These are phyloP conservation scores for Aspergillus fischeri DNA, from an alignment of 2,329 filamentous ascomycete species.

Conservation along the genomic window DNA sequence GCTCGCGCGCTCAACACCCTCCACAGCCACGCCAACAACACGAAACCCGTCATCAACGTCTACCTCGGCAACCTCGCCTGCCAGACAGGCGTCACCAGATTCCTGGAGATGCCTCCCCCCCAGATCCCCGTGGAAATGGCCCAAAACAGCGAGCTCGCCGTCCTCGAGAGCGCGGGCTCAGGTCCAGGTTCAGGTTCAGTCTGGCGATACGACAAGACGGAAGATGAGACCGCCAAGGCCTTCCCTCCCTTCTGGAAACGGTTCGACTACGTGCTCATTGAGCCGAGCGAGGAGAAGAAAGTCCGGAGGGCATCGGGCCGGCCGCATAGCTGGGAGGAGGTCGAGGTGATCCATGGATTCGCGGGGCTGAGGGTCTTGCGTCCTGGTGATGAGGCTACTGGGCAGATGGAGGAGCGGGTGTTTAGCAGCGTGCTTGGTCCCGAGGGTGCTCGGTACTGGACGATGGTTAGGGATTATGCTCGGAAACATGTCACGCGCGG, in stretches of 20 bases:
- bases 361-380: constrained; percentile 47
- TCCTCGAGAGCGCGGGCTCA: constrained; percentile 10
- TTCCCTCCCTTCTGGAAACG: constrained; percentile 53
- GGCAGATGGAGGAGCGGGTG: constrained; percentile 30
- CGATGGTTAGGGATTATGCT: constrained; percentile 18
- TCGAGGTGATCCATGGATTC: constrained; percentile 49
- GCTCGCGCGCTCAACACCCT: constrained; percentile 64
- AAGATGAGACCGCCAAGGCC: constrained; percentile 45
- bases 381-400: constrained; percentile 34
- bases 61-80: constrained; percentile 60
- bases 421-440: constrained; percentile 34
- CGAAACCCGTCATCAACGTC: constrained; percentile 36
- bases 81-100: constrained; percentile 61
- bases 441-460: constrained; percentile 25
- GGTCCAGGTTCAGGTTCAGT: constrained; percentile 4
- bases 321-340: constrained; percentile 49
- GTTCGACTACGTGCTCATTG: constrained; percentile 57
- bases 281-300: constrained; percentile 33
- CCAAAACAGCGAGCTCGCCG: constrained; percentile 11
- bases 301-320: constrained; percentile 34
- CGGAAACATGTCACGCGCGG: constrained; percentile 40
- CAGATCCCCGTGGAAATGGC: neutral
- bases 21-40: constrained; percentile 29
- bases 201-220: constrained; percentile 61
- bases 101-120: constrained; percentile 43